Evolutionary conservation across 2,329 filamentous ascomycete species (phyloP), one percentile per base, ranked within the genome.

Genomic region (Penicillium expansum): DNA sequence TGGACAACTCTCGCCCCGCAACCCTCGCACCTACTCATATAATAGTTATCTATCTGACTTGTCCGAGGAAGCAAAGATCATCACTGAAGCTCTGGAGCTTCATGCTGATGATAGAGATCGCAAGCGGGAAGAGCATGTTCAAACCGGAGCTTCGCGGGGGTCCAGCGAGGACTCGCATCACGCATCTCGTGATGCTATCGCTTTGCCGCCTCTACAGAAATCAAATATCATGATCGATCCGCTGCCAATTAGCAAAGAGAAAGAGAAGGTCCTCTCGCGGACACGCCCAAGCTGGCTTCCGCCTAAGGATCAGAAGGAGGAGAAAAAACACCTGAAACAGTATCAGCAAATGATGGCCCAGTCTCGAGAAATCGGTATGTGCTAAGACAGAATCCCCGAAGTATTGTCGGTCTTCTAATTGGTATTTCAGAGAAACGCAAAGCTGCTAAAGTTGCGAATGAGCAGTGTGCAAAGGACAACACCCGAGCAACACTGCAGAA

Each of bases 301-400:
- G 20, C 85, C 85, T 9, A 86, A 83, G 75, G 87, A 94, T 63
- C 92, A 91, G 2, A 89, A 89, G 52, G 94, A 99, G 74, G 94
- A 99, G 77, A 90, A 85, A 71, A 88, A 87, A 64, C 94, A 99
- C 74, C 72, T 99, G 63, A 92, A 85, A 69, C 82, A 87, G 65
- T 87, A 86, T 68, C 83, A 86, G 73, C 79, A 77, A 65, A 87
- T 87, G 83, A 84, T 87, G 83, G 80, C 81, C n/a, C 76, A 80
- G 43, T 81, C 84, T 29, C 77, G 82, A 39, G 84, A 86, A 74
- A 78, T 80, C 55, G 80, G 81, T 81, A 71, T 64, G 78, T 68
- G 45, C 24, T 20, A 27, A 30, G 22, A 33, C 10, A n/a, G 18
- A 32, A 16, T 20, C 9, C 16, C 2, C 16, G 27, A 45, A 38